These are phyloP conservation scores for Pseudozyma sp. DNA, from an alignment of 1,284 basidiomycete species.

Conservation along the genomic window DNA sequence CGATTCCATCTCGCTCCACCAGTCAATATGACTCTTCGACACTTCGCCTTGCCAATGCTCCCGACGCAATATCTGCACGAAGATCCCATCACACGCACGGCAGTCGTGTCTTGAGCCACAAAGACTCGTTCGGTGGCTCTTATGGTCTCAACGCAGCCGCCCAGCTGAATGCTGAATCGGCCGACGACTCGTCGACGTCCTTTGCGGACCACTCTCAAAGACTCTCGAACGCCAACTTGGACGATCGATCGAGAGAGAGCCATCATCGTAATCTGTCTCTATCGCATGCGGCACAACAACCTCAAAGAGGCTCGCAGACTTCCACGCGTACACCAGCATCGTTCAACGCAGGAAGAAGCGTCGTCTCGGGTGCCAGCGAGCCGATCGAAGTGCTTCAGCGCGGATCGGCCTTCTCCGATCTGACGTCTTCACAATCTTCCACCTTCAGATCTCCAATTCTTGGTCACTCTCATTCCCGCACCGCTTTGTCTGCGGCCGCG, in stretches of 20 bases:
- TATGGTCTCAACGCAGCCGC: conserved; percentile 19
- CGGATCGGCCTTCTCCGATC: conserved; percentile 12
- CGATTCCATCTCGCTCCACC: conserved; percentile 13
- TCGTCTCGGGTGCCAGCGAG: conserved; percentile 22
- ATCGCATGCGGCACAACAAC: conserved; percentile 20
- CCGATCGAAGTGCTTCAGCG: conserved; percentile 38
- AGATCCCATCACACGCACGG: conserved; percentile 23
- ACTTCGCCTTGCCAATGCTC: conserved; percentile 10
- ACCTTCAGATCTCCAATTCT: conserved; percentile 8
- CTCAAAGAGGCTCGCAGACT: neutral
- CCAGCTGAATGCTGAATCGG: conserved; percentile 20
- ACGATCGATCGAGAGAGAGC: conserved; percentile 3
- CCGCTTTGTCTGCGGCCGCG: conserved; percentile 28
- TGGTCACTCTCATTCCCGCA: conserved; percentile 16
- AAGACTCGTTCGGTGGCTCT: conserved; percentile 47
- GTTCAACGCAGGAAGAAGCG: conserved; percentile 1
- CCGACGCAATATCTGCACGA: conserved; percentile 17
- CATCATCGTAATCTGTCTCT: conserved; percentile 31
- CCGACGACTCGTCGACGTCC: conserved; percentile 16
- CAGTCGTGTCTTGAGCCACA: conserved; percentile 36
- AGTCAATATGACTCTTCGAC: conserved; percentile 16
- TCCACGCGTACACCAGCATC: neutral
- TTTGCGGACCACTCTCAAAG: conserved; percentile 6
- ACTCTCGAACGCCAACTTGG: neutral
- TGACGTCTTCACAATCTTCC: neutral